These are phyloP conservation scores for Metroxylon sagu DNA, from an alignment of 176 grass and related monocot genomes.

Conservation along the genomic window DNA sequence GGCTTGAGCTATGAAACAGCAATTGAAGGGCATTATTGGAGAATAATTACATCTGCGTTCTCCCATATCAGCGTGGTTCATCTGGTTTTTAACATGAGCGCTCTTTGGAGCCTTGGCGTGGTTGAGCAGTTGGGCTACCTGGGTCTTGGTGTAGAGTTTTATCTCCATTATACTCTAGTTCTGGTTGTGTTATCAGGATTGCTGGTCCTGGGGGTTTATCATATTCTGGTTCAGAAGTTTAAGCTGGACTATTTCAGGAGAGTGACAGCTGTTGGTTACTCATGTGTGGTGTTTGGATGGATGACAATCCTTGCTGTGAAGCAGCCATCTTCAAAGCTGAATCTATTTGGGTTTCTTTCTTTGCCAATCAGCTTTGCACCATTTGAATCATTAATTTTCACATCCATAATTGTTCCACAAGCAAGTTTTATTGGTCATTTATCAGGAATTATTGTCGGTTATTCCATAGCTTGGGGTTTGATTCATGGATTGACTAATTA, in stretches of 20 bases:
- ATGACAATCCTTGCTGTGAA: constrained; percentile 93
- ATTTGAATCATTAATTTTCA: constrained; percentile 93
- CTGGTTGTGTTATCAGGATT: constrained; percentile 72
- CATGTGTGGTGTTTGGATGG: constrained; percentile 96
- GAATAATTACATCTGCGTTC: constrained; percentile 76
- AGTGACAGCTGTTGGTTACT: constrained; percentile 90
- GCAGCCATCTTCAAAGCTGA: constrained; percentile 84
- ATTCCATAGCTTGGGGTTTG: constrained; percentile 83
- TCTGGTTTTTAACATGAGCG: constrained; percentile 95
- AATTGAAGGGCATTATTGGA: constrained; percentile 77
- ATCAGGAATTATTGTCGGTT: constrained; percentile 75
- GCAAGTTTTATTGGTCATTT: constrained; percentile 94
- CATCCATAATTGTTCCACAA: constrained; percentile 95
- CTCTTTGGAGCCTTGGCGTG: constrained; percentile 83
- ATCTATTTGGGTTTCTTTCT: constrained; percentile 78
- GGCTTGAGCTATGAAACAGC: constrained; percentile 84
- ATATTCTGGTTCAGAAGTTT: constrained; percentile 74
- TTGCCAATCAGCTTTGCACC: constrained; percentile 94
- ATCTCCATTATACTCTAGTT: constrained; percentile 84
- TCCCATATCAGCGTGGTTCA: constrained; percentile 93
- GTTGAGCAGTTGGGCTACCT: constrained; percentile 61
- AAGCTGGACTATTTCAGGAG: constrained; percentile 79
- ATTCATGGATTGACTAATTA: constrained; percentile 97
- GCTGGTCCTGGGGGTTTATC: constrained; percentile 70
- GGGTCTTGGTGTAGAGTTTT: constrained; percentile 70